phyloP scores from a whole-genome alignment of 2,329 filamentous ascomycete genomes.

The Pyricularia sp. region DNA sequence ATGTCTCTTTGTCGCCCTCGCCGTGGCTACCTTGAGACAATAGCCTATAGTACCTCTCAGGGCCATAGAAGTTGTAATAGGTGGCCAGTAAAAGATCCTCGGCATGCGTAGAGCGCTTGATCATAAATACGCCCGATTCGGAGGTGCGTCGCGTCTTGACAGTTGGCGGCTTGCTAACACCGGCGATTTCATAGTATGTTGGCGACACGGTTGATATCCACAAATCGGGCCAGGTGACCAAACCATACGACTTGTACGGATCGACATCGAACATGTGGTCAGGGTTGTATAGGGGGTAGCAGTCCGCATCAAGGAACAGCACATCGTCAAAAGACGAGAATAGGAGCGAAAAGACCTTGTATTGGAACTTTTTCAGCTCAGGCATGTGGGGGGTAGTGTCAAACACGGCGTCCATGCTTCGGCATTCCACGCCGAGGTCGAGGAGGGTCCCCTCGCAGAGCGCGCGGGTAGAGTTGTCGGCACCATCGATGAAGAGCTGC shows the following conservation, averaged over 20 bases:
- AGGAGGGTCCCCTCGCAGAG: slow-evolving; percentile 22
- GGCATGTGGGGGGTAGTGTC: slow-evolving; percentile 11
- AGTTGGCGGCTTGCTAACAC: slow-evolving; percentile 20
- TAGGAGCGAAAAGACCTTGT: slow-evolving; percentile 46
- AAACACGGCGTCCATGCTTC: slow-evolving; percentile 20
- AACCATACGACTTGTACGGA: slow-evolving; percentile 39
- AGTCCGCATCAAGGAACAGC: slow-evolving; percentile 49
- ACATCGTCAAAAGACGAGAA: slow-evolving; percentile 50
- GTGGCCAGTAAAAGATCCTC: slow-evolving; percentile 36
- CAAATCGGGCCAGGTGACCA: slow-evolving; percentile 50
- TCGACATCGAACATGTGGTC: slow-evolving; percentile 36
- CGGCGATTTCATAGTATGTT: slow-evolving; percentile 33
- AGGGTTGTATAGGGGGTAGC: slow-evolving; percentile 33
- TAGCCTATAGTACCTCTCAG: slow-evolving; percentile 38
- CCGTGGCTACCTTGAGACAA: slow-evolving; percentile 31
- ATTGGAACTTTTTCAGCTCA: slow-evolving; percentile 35
- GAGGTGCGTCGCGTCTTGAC: slow-evolving; percentile 22
- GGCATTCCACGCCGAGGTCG: slow-evolving; percentile 21
- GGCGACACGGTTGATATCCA: slow-evolving; percentile 32
- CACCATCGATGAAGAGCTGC: slow-evolving; percentile 24
- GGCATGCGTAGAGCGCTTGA: slow-evolving; percentile 36
- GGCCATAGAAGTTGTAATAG: slow-evolving; percentile 48
- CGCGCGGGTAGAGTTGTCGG: slow-evolving; percentile 18
- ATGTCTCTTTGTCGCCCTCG: slow-evolving; percentile 40
- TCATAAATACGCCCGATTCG: slow-evolving; percentile 38